These are phyloP conservation scores for Paecilomyces formosus DNA, from an alignment of 2,329 filamentous ascomycete species.

Conservation along the genomic window DNA sequence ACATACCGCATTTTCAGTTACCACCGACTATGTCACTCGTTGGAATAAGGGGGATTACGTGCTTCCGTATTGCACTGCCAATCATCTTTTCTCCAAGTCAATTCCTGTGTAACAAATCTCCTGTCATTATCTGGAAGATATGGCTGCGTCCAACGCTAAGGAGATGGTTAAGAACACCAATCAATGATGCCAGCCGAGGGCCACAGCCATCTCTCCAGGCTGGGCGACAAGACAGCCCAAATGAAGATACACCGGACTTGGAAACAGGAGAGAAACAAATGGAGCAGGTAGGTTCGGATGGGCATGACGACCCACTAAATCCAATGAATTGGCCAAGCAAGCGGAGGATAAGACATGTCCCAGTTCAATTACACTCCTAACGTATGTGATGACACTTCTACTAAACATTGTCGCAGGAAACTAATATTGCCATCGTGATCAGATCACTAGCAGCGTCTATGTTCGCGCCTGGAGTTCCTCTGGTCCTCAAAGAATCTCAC, in stretches of 20 bases:
- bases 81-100: not conserved
- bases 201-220: not conserved
- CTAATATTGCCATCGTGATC: not conserved
- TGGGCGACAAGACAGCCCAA: not conserved
- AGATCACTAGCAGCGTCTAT: slow-evolving; percentile 42
- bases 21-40: not conserved
- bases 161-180: not conserved
- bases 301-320: not conserved
- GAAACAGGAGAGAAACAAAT: not conserved
- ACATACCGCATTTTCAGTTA: too few species aligned
- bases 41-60: not conserved
- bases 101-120: not conserved
- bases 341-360: not conserved
- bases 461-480: slow-evolving; percentile 41
- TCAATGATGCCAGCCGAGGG: not conserved
- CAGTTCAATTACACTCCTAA: not conserved
- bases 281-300: not conserved
- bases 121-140: not conserved
- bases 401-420: not conserved
- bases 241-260: not conserved
- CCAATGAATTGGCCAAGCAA: not conserved
- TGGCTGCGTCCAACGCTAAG: not conserved
- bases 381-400: not conserved
- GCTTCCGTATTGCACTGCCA: too few species aligned
- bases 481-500: slow-evolving; percentile 39